Conservation (phyloP, 495 filamentous ascomycete genomes). For the Podospora comata region DNA sequence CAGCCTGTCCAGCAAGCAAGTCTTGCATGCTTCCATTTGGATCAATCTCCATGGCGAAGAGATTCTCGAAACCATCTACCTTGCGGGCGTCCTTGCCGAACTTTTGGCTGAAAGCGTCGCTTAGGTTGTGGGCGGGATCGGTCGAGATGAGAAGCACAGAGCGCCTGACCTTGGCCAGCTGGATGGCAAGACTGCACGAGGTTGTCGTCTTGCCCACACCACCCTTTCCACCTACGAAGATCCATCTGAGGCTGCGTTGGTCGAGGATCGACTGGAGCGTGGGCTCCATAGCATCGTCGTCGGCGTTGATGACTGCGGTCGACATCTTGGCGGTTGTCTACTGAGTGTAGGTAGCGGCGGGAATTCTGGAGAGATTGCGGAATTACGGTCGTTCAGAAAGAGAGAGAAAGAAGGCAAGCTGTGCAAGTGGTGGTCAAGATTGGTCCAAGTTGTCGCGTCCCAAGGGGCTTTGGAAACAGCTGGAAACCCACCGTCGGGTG, state of each 20-base stretch:
- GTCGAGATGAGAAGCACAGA: slow-evolving; percentile 97
- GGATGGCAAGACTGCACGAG: slow-evolving; percentile 94
- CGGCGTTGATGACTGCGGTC: slow-evolving; percentile 63
- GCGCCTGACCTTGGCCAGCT: slow-evolving; percentile 93
- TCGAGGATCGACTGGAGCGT: slow-evolving; percentile 91
- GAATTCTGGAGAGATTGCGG: neutral
- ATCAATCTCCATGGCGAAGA: slow-evolving; percentile 99
- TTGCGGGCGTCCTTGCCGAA: slow-evolving; percentile 98
- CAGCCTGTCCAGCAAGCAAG: slow-evolving; percentile 76
- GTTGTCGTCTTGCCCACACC: slow-evolving; percentile 99
- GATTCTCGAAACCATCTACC: slow-evolving; percentile 85
- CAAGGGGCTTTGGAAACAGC: slow-evolving; percentile 24
- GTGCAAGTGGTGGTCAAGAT: neutral
- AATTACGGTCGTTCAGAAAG: neutral
- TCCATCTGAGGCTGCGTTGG: slow-evolving; percentile 94
- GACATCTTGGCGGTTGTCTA: slow-evolving; percentile 51
- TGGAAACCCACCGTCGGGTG: slow-evolving; percentile 31
- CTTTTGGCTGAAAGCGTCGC: slow-evolving; percentile 97
- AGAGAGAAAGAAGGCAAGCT: neutral
- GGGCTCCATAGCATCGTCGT: slow-evolving; percentile 78
- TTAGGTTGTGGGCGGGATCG: slow-evolving; percentile 97
- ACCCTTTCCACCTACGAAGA: slow-evolving; percentile 98
- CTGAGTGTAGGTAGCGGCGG: neutral
- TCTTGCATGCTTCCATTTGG: slow-evolving; percentile 98
- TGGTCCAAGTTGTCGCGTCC: neutral